phyloP scores from a whole-genome alignment of 2,329 filamentous ascomycete genomes.

The Hymenotorrendiella dingleyae region DNA sequence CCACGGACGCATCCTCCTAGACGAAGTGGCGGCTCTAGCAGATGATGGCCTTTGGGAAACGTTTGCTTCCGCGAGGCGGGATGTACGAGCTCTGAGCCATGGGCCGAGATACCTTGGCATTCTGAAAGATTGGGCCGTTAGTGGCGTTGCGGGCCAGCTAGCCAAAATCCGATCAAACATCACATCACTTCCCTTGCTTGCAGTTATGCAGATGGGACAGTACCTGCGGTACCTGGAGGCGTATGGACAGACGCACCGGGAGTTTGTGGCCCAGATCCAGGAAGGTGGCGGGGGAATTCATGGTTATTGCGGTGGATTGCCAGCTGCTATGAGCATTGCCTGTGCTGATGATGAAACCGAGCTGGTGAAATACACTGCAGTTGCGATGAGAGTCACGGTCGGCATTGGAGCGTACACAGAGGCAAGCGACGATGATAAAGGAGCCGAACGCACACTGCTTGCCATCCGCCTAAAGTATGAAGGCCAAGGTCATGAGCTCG shows the following conservation, averaged over 20 bases:
- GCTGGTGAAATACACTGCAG: slow-evolving; percentile 3
- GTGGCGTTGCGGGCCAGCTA: neutral
- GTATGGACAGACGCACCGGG: neutral
- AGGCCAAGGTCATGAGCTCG: slow-evolving; percentile 6
- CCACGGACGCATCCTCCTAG: neutral
- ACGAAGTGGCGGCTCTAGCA: neutral
- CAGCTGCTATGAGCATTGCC: slow-evolving; percentile 8
- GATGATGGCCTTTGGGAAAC: neutral
- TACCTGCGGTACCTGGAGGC: slow-evolving; percentile 3
- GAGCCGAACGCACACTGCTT: neutral
- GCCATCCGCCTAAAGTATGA: slow-evolving; percentile 7
- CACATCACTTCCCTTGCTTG: slow-evolving; percentile 2
- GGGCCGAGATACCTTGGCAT: neutral
- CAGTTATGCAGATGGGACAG: slow-evolving; percentile 3
- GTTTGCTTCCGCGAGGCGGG: neutral
- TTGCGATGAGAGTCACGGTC: slow-evolving; percentile 7
- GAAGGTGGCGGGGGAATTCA: slow-evolving; percentile 9
- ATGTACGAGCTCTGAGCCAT: neutral
- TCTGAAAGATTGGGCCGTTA: slow-evolving; percentile 1
- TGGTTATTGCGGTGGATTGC: slow-evolving; percentile 13
- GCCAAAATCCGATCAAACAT: neutral
- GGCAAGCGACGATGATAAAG: slow-evolving; percentile 6
- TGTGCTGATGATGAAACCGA: slow-evolving; percentile 8
- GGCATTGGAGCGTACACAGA: slow-evolving; percentile 12
- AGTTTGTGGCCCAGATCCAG: neutral